Evolutionary conservation across 1,139 yeast genomes (phyloP).

Genomic region (Yamadazyma spencermartinsiae): DNA sequence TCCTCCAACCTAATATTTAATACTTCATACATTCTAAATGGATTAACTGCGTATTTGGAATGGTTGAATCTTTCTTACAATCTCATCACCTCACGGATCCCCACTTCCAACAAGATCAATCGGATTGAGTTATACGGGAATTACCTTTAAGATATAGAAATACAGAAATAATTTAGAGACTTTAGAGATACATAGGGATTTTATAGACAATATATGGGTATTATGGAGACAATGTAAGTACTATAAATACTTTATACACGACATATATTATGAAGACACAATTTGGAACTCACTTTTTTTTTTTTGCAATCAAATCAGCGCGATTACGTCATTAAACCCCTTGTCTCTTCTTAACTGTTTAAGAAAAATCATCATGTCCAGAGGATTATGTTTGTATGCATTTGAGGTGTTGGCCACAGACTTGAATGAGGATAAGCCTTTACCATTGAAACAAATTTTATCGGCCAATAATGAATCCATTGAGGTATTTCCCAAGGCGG

Average conservation of each 20-base stretch:
- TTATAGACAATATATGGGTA: neutral
- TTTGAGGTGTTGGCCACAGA: slow-evolving; percentile 34
- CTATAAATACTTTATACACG: neutral
- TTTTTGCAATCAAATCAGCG: neutral
- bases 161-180: neutral
- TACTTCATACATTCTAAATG: slow-evolving; percentile 2
- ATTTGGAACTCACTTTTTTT: no score
- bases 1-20: slow-evolving; percentile 23
- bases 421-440: slow-evolving; percentile 18
- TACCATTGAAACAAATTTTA: slow-evolving; percentile 20
- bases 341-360: neutral
- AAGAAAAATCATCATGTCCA: slow-evolving; percentile 23
- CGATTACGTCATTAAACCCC: neutral
- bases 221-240: neutral
- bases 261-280: neutral
- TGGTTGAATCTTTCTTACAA: slow-evolving; percentile 3
- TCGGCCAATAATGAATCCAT: slow-evolving; percentile 18
- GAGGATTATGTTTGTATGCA: slow-evolving; percentile 41
- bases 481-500: slow-evolving; percentile 45
- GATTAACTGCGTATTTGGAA: slow-evolving; percentile 1
- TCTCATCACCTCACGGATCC: neutral
- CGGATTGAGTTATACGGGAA: neutral
- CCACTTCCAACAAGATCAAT: neutral
- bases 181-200: neutral
- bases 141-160: neutral